phyloP scores from a whole-genome alignment of 2,329 filamentous ascomycete species.

The Aspergillus sp. region DNA sequence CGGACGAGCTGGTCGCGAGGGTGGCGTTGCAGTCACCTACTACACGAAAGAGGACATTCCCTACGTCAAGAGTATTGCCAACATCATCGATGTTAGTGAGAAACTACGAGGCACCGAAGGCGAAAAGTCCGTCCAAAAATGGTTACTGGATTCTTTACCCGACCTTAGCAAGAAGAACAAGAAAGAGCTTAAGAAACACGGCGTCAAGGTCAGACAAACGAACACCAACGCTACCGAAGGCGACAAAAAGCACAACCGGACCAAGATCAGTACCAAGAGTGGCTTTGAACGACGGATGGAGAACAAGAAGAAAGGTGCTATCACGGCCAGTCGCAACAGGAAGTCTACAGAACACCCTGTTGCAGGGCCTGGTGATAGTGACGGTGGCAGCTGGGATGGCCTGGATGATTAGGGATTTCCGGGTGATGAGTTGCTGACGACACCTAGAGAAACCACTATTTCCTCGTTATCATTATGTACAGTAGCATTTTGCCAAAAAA shows the following conservation, averaged over 20 bases:
- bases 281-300: slow-evolving; percentile 49
- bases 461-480: slow-evolving; percentile 15
- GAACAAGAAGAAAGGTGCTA: slow-evolving; percentile 47
- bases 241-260: slow-evolving; percentile 42
- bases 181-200: slow-evolving; percentile 76
- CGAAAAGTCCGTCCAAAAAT: slow-evolving; percentile 68
- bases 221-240: slow-evolving; percentile 44
- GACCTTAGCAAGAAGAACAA: slow-evolving; percentile 79
- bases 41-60: slow-evolving; percentile 95
- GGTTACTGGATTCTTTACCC: slow-evolving; percentile 85
- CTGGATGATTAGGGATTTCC: slow-evolving; percentile 34
- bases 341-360: slow-evolving; percentile 24
- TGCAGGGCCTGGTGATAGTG: slow-evolving; percentile 22
- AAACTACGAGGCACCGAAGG: slow-evolving; percentile 58
- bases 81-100: slow-evolving; percentile 83
- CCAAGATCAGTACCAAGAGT: slow-evolving; percentile 69
- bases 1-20: slow-evolving; percentile 80
- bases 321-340: slow-evolving; percentile 40
- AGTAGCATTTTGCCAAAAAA: slow-evolving; percentile 14
- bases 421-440: background rate
- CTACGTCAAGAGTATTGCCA: slow-evolving; percentile 85
- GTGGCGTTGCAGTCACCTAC: slow-evolving; percentile 87
- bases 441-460: background rate
- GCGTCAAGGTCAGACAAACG: slow-evolving; percentile 69
- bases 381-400: slow-evolving; percentile 39